Evolutionary conservation across 176 grass and related monocot species (phyloP).

Genomic region (Cymbopogon citratus): DNA sequence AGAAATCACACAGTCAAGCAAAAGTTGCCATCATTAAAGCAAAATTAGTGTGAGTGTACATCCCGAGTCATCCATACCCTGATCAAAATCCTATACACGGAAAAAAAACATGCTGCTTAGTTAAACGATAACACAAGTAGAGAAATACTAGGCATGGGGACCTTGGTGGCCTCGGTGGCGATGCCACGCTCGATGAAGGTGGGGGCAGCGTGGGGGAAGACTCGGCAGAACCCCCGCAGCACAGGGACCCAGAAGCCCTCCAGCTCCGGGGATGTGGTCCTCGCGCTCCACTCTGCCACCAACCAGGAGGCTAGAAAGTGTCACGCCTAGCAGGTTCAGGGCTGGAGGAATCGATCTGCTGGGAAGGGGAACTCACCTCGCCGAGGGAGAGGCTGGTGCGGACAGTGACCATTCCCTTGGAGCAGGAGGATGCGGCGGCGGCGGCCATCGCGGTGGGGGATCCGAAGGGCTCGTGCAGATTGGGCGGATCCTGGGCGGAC

Average conservation of each 20-base stretch:
- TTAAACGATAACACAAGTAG: neutral
- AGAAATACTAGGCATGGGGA: neutral
- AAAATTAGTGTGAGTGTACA: neutral
- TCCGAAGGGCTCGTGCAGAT: no score
- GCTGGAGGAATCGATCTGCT: neutral
- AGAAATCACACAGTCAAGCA: neutral
- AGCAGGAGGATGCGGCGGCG: no score
- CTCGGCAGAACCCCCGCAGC: slow-evolving; percentile 69
- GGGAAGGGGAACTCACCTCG: no score
- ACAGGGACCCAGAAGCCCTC: slow-evolving; percentile 60
- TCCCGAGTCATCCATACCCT: neutral
- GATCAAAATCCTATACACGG: neutral
- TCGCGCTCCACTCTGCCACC: slow-evolving; percentile 62
- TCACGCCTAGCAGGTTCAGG: neutral
- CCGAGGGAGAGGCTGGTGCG: no score
- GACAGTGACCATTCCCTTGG: no score
- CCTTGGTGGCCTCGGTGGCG: slow-evolving; percentile 50
- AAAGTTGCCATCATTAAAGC: neutral
- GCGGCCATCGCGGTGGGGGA: no score
- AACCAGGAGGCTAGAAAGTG: neutral
- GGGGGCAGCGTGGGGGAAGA: slow-evolving; percentile 70
- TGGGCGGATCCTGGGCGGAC: no score
- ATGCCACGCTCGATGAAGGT: slow-evolving; percentile 47
- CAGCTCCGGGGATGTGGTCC: slow-evolving; percentile 87
- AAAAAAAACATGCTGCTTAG: neutral